Conservation (phyloP, 129 eudicot species). For the Apium graveolens region DNA sequence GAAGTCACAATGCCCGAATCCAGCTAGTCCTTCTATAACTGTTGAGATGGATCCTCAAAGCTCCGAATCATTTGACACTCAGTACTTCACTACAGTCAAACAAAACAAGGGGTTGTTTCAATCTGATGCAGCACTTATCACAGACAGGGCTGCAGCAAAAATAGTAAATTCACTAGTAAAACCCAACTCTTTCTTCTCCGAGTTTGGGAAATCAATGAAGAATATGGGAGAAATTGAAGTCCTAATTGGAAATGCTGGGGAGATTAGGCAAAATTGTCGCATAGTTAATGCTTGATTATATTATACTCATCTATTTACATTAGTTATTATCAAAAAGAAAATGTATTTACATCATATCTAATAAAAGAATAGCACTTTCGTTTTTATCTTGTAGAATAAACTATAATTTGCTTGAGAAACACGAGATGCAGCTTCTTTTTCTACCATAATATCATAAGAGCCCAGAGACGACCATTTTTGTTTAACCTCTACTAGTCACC, state of each 20-base stretch:
- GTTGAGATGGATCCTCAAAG: slow-evolving; percentile 57
- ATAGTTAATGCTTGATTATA: slow-evolving; percentile 24
- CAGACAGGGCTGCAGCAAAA: slow-evolving; percentile 20
- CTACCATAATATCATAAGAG: too few relatives aligned
- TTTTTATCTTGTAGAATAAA: too few relatives aligned
- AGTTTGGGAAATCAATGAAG: slow-evolving; percentile 43
- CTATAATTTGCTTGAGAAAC: too few relatives aligned
- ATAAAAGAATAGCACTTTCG: too few relatives aligned
- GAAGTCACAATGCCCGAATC: slow-evolving; percentile 30
- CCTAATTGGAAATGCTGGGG: slow-evolving; percentile 32
- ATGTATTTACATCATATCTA: neutral
- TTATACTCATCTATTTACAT: too few relatives aligned
- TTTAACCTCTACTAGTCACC: too few relatives aligned
- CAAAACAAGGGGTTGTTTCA: slow-evolving; percentile 41
- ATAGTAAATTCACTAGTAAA: slow-evolving; percentile 18
- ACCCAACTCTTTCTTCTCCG: slow-evolving; percentile 25
- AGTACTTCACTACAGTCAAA: slow-evolving; percentile 30
- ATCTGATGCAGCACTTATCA: slow-evolving; percentile 50
- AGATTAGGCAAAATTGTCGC: slow-evolving; percentile 42
- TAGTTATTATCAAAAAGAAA: neutral
- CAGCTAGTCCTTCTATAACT: slow-evolving; percentile 19
- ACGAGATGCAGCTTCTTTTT: too few relatives aligned
- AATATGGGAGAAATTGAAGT: slow-evolving; percentile 48
- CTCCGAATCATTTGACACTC: slow-evolving; percentile 34
- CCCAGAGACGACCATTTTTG: too few relatives aligned